Base-by-base conservation (phyloP, 1,284 basidiomycete genomes). In the Apiotrichum gracile region DNA sequence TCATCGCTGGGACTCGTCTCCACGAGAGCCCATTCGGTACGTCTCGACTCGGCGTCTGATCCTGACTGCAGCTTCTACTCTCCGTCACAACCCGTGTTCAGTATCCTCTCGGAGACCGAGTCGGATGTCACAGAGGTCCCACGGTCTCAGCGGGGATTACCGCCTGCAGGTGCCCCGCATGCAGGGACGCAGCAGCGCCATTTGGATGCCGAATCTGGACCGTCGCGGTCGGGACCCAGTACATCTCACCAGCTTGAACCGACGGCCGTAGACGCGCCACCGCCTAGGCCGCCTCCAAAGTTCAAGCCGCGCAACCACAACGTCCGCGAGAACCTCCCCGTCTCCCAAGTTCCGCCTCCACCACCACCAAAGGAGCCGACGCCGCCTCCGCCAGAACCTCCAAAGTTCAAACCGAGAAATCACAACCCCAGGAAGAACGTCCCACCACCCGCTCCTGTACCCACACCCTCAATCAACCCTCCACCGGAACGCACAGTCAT, bases 231-330 rank as follows among this genome's bases (percentile, higher is more conserved):
- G 5, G 14, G 6, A 4, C 33, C 33, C 33, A 14, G 33, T 16
- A 16, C 4, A 5, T 14, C 33, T 16, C 5, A 16, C 33, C 29
- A 31, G 13, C 14, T 16, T 10, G 33, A 7, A 4, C 33, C 33
- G 5, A 5, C 33, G 17, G 33, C 33, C 7, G 4, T 16, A 5
- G 33, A 34, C 13, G 33, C 8, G 5, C 35, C 35, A 37, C n/a
- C 31, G 14, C 31, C 44, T 12, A 9, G 21, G 19, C 44, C 35
- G 35, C 27, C 27, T 21, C 43, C 31, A 7, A 45, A 45, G 29
- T 45, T 45, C 31, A 45, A 33, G 17, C 43, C 43, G 21, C n/a
- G 43, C 10, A 45, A 45, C n/a, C 43, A 34, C 29, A 45, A 45
- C 22, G n/a, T 24, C 13, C 29, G 43, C n/a, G 43, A 45, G 31